phyloP scores from a whole-genome alignment of 1,284 basidiomycete species.

The Cryptococcus amylolentus region DNA sequence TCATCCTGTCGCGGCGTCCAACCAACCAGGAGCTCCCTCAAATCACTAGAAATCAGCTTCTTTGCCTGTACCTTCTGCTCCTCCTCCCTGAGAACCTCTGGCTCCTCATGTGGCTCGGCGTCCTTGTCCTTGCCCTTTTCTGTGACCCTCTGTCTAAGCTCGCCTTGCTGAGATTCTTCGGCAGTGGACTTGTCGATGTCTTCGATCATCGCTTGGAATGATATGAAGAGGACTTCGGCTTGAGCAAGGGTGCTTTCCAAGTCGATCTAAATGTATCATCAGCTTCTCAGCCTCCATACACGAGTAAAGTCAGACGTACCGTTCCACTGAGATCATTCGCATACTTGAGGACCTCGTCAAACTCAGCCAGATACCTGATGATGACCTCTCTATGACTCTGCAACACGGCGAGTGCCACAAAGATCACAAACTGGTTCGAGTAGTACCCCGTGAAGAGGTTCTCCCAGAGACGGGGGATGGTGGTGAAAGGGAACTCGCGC shows the following conservation, averaged over 20 bases:
- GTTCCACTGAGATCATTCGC: conserved; percentile 91
- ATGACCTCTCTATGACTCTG: conserved; percentile 93
- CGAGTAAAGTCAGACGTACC: conserved; percentile 24
- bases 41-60: conserved; percentile 13
- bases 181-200: conserved; percentile 62
- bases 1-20: conserved; percentile 8
- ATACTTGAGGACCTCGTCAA: conserved; percentile 71
- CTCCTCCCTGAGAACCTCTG: not conserved
- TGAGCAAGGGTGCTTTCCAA: conserved; percentile 85
- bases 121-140: not conserved
- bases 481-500: conserved; percentile 87
- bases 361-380: conserved; percentile 83
- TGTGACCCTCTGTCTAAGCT: not conserved
- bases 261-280: conserved; percentile 59
- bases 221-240: conserved; percentile 84
- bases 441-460: conserved; percentile 90
- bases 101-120: not conserved
- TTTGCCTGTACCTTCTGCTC: not conserved
- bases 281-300: not conserved
- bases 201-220: conserved; percentile 59
- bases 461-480: conserved; percentile 90
- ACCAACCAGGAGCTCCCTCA: conserved; percentile 16
- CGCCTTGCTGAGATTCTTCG: not conserved
- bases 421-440: conserved; percentile 82
- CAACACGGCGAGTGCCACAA: conserved; percentile 87